phyloP scores from a whole-genome alignment of 495 filamentous ascomycete species.

The Aspergillus olivimuriae region DNA sequence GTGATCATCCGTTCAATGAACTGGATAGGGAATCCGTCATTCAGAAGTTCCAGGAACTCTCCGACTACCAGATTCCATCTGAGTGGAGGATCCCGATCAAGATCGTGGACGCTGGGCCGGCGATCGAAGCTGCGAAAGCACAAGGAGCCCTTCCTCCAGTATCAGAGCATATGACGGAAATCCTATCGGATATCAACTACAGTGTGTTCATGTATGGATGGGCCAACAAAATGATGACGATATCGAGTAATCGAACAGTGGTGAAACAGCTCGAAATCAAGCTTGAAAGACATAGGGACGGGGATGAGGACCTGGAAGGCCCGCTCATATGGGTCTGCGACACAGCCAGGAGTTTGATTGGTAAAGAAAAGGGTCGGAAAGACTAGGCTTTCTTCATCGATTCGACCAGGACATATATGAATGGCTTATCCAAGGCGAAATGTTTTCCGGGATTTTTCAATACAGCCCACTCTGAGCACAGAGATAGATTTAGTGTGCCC shows the following conservation, averaged over 20 bases:
- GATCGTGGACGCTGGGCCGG: slow-evolving; percentile 31
- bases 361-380: slow-evolving; percentile 51
- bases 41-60: slow-evolving; percentile 39
- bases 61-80: slow-evolving; percentile 44
- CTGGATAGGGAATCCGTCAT: slow-evolving; percentile 25
- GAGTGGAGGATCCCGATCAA: slow-evolving; percentile 47
- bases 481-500: too few relatives aligned
- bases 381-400: slow-evolving; percentile 7
- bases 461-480: too few relatives aligned
- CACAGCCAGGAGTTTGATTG: slow-evolving; percentile 58
- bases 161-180: slow-evolving; percentile 31
- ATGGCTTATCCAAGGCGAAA: neutral
- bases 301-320: slow-evolving; percentile 39
- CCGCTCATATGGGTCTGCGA: slow-evolving; percentile 57
- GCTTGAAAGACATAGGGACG: slow-evolving; percentile 35
- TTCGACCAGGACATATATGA: neutral
- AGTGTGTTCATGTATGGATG: slow-evolving; percentile 68
- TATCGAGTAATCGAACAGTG: slow-evolving; percentile 60
- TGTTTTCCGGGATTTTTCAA: too few relatives aligned
- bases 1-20: slow-evolving; percentile 18
- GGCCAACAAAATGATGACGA: slow-evolving; percentile 51
- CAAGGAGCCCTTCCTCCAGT: slow-evolving; percentile 31
- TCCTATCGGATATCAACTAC: slow-evolving; percentile 55
- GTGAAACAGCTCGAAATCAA: slow-evolving; percentile 55
- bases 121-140: slow-evolving; percentile 22